A percentile compares a stretch with the other conserved stretches of the same genome.
phyloP scores from a whole-genome alignment of 2,329 filamentous ascomycete species.

The Xylaria sp. region DNA sequence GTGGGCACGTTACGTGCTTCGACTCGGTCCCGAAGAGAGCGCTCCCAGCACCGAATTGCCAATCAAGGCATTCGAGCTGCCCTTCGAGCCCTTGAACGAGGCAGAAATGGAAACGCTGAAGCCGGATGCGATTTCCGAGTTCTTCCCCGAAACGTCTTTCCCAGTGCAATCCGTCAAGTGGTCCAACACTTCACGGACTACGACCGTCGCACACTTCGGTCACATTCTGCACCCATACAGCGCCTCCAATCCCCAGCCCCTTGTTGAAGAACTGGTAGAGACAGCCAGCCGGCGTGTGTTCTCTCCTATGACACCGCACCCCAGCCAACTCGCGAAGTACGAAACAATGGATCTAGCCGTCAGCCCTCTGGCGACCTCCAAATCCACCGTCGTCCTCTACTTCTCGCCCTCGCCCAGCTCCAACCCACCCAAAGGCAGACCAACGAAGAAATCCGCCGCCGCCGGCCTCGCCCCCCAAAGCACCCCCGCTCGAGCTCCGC shows the following conservation, averaged over 20 bases:
- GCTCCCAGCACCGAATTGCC: neutral
- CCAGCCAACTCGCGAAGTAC: conserved; percentile 39
- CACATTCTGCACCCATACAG: conserved; percentile 38
- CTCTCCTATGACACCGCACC: conserved; percentile 43
- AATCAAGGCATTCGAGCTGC: conserved; percentile 17
- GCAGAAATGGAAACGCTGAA: neutral
- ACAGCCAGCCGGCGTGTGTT: conserved; percentile 35
- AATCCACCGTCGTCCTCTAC: conserved; percentile 40
- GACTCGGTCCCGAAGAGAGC: conserved; percentile 11
- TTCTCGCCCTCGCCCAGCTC: conserved; percentile 37
- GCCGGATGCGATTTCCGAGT: neutral
- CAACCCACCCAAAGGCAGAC: neutral
- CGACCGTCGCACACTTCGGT: conserved; percentile 45
- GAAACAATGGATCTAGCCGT: conserved; percentile 21
- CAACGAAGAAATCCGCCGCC: neutral
- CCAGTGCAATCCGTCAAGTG: conserved; percentile 23
- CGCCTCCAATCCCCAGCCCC: conserved; percentile 12
- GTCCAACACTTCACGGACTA: conserved; percentile 21
- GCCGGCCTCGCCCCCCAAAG: conserved; percentile 24
- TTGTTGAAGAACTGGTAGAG: conserved; percentile 13
- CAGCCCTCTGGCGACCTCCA: conserved; percentile 22
- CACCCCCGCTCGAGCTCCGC: conserved; percentile 36
- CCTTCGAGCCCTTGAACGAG: conserved; percentile 17
- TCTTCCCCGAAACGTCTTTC: conserved; percentile 4
- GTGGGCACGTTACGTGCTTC: conserved; percentile 34